These are phyloP conservation scores for Rhizoclosmatium sp. DNA, from an alignment of 192 early-diverging fungal species.

Conservation along the genomic window DNA sequence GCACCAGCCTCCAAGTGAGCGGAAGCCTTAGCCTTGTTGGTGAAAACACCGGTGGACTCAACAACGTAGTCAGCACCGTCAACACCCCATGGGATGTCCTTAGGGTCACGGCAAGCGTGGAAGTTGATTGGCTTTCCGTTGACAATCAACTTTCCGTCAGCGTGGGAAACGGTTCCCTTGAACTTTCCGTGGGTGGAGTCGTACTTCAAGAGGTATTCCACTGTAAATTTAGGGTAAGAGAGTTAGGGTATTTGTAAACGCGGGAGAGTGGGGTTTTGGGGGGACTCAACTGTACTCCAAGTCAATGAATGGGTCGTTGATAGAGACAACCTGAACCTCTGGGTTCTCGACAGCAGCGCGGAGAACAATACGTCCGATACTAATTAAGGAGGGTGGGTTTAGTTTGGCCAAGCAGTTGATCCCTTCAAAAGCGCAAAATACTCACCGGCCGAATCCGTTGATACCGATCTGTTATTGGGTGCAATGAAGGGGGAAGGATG, in stretches of 20 bases:
- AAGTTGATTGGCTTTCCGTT: conserved; percentile 84
- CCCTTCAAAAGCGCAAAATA: not conserved
- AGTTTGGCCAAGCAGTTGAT: not conserved
- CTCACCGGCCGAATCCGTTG: conserved; percentile 81
- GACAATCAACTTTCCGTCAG: conserved; percentile 89
- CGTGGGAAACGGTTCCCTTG: conserved; percentile 81
- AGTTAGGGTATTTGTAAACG: not conserved
- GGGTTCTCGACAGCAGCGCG: conserved; percentile 78
- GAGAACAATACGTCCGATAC: conserved; percentile 97
- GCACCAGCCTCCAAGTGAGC: conserved; percentile 91
- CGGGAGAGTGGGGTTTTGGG: not conserved
- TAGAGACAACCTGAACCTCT: conserved; percentile 77
- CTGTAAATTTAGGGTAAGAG: conserved; percentile 8
- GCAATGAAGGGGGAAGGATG: not conserved
- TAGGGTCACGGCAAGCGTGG: conserved; percentile 79
- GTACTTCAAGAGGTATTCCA: conserved; percentile 94
- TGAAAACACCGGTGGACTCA: conserved; percentile 99
- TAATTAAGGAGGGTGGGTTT: not conserved
- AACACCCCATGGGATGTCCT: conserved; percentile 88
- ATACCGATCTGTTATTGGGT: conserved; percentile 50
- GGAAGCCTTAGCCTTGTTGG: conserved; percentile 84
- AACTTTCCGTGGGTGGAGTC: conserved; percentile 98
- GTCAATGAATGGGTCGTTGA: conserved; percentile 98
- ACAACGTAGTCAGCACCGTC: conserved; percentile 89
- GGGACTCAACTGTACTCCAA: conserved; percentile 86